Evolutionary conservation across 2,329 filamentous ascomycete genomes (phyloP).

Genomic region (Epicoccum nigrum): DNA sequence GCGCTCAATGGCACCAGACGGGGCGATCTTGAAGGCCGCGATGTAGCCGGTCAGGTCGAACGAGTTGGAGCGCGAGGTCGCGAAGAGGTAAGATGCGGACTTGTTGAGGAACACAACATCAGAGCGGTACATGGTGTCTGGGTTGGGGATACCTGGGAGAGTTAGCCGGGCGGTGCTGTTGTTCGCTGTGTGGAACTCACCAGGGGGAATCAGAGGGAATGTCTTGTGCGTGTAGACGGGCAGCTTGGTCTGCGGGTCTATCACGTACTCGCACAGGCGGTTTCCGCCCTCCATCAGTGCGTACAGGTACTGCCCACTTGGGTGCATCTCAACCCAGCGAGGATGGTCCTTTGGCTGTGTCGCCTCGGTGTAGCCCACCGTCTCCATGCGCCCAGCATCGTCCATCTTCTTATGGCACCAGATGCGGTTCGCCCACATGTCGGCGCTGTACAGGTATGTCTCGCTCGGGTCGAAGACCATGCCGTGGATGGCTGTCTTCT

Average conservation of each 20-base stretch:
- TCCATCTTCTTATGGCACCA: constrained; percentile 80
- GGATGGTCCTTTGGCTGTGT: constrained; percentile 77
- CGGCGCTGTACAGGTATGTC: constrained; percentile 78
- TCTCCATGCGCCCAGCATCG: constrained; percentile 65
- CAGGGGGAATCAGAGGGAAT: constrained; percentile 81
- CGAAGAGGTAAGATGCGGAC: constrained; percentile 78
- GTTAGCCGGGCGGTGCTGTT: not conserved
- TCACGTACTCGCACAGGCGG: constrained; percentile 78
- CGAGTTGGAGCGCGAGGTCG: constrained; percentile 79
- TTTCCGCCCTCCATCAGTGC: constrained; percentile 91
- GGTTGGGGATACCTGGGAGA: constrained; percentile 51
- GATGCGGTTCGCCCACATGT: constrained; percentile 77
- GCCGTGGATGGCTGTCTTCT: constrained; percentile 75
- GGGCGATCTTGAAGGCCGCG: constrained; percentile 74
- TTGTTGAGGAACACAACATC: constrained; percentile 79
- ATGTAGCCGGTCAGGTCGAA: constrained; percentile 81
- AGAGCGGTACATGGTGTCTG: constrained; percentile 73
- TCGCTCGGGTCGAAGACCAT: constrained; percentile 80
- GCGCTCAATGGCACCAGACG: constrained; percentile 72
- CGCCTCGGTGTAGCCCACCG: constrained; percentile 75
- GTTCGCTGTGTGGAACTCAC: constrained; percentile 38
- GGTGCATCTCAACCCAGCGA: constrained; percentile 86
- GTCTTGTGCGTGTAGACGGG: constrained; percentile 79
- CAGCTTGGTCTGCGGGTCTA: constrained; percentile 74
- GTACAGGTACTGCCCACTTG: constrained; percentile 78